Conservation (phyloP, 192 early-diverging fungal species). For the Spizellomyces punctatus region DNA sequence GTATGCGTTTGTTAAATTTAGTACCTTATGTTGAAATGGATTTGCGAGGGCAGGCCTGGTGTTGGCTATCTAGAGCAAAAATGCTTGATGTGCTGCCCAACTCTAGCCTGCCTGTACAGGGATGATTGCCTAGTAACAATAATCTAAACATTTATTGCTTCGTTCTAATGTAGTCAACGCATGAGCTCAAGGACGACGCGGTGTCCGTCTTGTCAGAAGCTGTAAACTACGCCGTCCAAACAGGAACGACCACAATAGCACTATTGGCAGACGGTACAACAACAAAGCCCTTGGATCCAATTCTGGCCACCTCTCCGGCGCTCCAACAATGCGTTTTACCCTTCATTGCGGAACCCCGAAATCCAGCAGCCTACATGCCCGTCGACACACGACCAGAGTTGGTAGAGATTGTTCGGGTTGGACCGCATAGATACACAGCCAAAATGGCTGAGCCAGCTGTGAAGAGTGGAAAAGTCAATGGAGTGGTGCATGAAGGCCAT, state of each 20-base stretch:
- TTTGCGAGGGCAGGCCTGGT: too few relatives aligned
- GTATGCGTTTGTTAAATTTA: neutral
- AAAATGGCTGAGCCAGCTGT: neutral
- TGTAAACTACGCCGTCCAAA: conserved; percentile 4
- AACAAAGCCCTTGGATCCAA: conserved; percentile 6
- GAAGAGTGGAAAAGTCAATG: neutral
- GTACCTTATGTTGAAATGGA: too few relatives aligned
- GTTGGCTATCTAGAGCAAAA: too few relatives aligned
- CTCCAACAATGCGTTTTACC: conserved; percentile 6
- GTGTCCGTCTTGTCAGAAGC: neutral
- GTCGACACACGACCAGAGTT: conserved; percentile 17
- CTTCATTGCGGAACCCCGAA: neutral
- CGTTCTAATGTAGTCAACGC: neutral
- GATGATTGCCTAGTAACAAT: too few relatives aligned
- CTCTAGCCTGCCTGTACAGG: too few relatives aligned
- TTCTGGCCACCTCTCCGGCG: neutral
- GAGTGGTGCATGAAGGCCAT: neutral
- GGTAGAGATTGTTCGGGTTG: neutral
- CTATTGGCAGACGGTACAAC: neutral
- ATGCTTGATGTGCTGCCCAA: too few relatives aligned
- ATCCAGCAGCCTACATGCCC: conserved; percentile 4
- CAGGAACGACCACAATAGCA: conserved; percentile 6
- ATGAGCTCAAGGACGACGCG: conserved; percentile 3
- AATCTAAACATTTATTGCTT: neutral
- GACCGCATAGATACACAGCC: neutral